Conservation (phyloP, 2,329 filamentous ascomycete genomes). For the Penicillium fuscoglaucum region DNA sequence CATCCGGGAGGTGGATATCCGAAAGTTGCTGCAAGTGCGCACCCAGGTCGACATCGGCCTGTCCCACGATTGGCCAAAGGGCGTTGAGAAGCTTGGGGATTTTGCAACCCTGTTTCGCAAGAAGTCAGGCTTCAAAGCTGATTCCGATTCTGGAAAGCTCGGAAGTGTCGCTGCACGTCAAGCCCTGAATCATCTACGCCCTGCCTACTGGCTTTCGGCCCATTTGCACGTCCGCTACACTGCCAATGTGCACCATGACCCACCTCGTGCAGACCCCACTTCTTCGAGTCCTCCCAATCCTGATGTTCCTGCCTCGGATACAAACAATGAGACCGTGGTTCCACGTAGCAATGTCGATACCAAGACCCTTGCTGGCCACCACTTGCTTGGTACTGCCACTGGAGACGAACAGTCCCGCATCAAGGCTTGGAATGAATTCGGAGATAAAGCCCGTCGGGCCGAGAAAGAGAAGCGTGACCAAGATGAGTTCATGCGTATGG, state of each 20-base stretch:
- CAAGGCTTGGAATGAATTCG: constrained; percentile 44
- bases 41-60: constrained; percentile 88
- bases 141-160: constrained; percentile 72
- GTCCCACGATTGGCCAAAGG: constrained; percentile 93
- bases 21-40: constrained; percentile 81
- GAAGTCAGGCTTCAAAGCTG: constrained; percentile 73
- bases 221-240: constrained; percentile 89
- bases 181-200: constrained; percentile 77
- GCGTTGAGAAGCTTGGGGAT: constrained; percentile 77
- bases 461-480: constrained; percentile 12
- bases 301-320: background rate
- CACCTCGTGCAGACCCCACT: constrained; percentile 15
- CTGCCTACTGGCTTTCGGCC: constrained; percentile 87
- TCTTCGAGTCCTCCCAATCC: background rate
- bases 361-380: background rate
- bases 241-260: constrained; percentile 57
- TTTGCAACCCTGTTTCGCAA: constrained; percentile 64
- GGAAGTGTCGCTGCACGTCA: constrained; percentile 78
- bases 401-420: constrained; percentile 20
- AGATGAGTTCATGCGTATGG: background rate
- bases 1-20: constrained; percentile 82
- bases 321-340: background rate
- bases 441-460: constrained; percentile 22
- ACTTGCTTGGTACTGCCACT: background rate
- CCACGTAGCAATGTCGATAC: background rate